Conservation (phyloP, 805 yeast species). For the Candida caryicola region DNA sequence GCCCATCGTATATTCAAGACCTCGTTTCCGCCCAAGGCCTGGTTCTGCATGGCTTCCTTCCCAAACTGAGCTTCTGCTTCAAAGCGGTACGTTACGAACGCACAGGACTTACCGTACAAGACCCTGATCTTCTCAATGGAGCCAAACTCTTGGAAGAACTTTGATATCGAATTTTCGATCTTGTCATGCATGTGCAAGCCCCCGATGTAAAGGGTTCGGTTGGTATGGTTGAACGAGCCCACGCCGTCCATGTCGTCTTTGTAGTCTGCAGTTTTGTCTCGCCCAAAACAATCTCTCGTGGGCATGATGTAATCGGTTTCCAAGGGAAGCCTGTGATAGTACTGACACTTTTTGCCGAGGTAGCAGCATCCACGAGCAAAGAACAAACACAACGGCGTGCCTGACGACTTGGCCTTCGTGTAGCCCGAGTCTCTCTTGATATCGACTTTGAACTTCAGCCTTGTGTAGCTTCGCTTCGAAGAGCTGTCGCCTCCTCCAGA, state of each 20-base stretch:
- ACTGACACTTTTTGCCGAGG: slow-evolving; percentile 72
- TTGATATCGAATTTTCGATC: slow-evolving; percentile 32
- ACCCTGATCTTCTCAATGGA: slow-evolving; percentile 64
- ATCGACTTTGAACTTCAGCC: slow-evolving; percentile 59
- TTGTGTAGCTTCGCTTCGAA: slow-evolving; percentile 42
- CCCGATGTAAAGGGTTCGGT: slow-evolving; percentile 76
- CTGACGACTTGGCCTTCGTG: slow-evolving; percentile 59
- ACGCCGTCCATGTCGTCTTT: slow-evolving; percentile 94
- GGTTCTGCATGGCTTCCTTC: slow-evolving; percentile 90
- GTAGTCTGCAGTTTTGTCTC: slow-evolving; percentile 78
- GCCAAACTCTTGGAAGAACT: slow-evolving; percentile 73
- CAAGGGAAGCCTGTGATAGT: slow-evolving; percentile 72
- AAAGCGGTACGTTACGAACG: slow-evolving; percentile 67
- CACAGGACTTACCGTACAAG: slow-evolving; percentile 61
- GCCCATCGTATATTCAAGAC: slow-evolving; percentile 83
- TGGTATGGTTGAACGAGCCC: slow-evolving; percentile 71
- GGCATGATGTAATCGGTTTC: slow-evolving; percentile 56
- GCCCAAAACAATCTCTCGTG: slow-evolving; percentile 85
- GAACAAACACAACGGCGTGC: slow-evolving; percentile 65
- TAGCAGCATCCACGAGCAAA: slow-evolving; percentile 89
- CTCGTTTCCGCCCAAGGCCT: slow-evolving; percentile 58
- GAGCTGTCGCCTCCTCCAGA: slow-evolving; percentile 64
- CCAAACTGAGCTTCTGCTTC: slow-evolving; percentile 90
- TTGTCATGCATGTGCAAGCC: slow-evolving; percentile 42
- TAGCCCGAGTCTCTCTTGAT: slow-evolving; percentile 67